Evolutionary conservation across 129 eudicot species (phyloP).

Genomic region (Apium graveolens): DNA sequence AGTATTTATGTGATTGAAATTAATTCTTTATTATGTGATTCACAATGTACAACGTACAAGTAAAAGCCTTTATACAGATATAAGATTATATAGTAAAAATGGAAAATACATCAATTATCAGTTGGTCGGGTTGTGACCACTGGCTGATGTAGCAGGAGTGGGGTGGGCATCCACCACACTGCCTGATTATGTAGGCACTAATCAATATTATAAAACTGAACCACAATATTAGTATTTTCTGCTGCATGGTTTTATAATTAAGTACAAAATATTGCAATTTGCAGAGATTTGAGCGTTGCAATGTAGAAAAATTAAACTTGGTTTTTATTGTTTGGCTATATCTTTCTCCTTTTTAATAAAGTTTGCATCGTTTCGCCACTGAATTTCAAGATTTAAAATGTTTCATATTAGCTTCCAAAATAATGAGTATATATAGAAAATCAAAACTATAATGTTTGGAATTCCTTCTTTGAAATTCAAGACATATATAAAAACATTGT

Average conservation of each 20-base stretch:
- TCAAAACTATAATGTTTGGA: background rate
- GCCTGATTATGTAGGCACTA: background rate
- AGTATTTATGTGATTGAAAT: background rate
- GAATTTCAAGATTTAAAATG: background rate
- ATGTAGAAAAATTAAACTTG: background rate
- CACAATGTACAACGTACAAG: background rate
- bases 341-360: too few species aligned
- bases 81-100: background rate
- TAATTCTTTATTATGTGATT: background rate
- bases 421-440: background rate
- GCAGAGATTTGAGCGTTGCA: background rate
- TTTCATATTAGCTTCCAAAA: background rate
- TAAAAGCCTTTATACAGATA: background rate
- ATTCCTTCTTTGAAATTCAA: background rate
- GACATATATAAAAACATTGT: background rate
- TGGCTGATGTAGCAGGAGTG: background rate
- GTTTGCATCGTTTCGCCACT: background rate
- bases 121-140: background rate
- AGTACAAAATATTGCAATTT: background rate
- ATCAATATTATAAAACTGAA: too few species aligned
- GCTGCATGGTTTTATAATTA: background rate
- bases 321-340: background rate
- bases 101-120: background rate
- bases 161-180: background rate
- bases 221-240: background rate